Percentiles rank a stretch among this genome's conserved stretches.
Conservation (phyloP, 805 yeast genomes). For the Candida pini region DNA sequence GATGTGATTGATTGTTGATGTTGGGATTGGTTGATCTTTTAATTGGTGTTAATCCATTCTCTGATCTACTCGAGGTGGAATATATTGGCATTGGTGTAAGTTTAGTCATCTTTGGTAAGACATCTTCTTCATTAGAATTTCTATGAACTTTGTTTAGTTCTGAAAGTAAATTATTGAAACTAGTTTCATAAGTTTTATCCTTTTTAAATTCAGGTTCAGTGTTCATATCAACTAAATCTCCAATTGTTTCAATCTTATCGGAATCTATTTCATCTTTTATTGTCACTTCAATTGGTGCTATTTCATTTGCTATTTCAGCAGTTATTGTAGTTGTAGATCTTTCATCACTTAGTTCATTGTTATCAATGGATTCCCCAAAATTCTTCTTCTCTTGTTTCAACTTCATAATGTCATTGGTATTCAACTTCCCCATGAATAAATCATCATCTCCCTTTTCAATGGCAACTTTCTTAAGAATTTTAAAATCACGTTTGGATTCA, state of each 20-base stretch:
- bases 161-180: conserved; percentile 19
- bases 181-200: conserved; percentile 6
- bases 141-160: conserved; percentile 20
- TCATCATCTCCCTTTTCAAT: background rate
- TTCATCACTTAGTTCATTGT: background rate
- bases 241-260: background rate
- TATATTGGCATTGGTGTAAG: conserved; percentile 19
- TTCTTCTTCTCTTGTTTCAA: background rate
- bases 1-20: background rate
- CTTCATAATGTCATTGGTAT: background rate
- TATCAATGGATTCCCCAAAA: background rate
- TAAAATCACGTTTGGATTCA: background rate
- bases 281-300: background rate
- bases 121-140: conserved; percentile 6
- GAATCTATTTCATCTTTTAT: background rate
- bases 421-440: background rate
- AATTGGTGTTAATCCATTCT: background rate
- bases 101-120: conserved; percentile 22
- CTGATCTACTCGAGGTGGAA: background rate
- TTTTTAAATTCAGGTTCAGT: background rate
- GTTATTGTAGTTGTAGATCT: background rate
- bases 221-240: background rate
- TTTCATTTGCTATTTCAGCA: background rate
- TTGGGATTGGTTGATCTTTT: background rate
- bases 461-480: background rate